Evolutionary conservation across 1,284 basidiomycete genomes (phyloP).

Genomic region (Papiliotrema fonsecae): DNA sequence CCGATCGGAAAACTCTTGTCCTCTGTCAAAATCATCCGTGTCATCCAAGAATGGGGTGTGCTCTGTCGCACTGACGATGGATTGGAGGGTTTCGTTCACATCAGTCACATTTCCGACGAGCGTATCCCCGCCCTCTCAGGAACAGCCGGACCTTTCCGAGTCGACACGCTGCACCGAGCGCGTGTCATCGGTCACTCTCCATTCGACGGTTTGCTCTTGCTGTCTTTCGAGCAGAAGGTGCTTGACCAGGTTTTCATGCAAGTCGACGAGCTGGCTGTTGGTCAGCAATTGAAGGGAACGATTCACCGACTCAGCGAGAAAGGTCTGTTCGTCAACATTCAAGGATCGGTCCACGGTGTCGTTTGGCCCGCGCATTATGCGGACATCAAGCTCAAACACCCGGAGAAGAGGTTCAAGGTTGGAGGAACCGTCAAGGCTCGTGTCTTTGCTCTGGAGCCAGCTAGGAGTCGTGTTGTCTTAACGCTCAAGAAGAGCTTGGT

Average conservation of each 20-base stretch:
- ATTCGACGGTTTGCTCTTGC: slow-evolving; percentile 82
- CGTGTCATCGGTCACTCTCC: slow-evolving; percentile 84
- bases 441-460: slow-evolving; percentile 78
- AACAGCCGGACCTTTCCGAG: slow-evolving; percentile 70
- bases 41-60: slow-evolving; percentile 78
- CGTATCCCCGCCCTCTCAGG: slow-evolving; percentile 70
- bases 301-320: slow-evolving; percentile 75
- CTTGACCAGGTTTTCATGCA: slow-evolving; percentile 84
- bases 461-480: slow-evolving; percentile 73
- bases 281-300: slow-evolving; percentile 75
- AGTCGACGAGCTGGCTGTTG: slow-evolving; percentile 75
- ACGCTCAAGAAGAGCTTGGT: slow-evolving; percentile 92
- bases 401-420: slow-evolving; percentile 83
- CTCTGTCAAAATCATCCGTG: slow-evolving; percentile 63
- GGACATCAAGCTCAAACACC: slow-evolving; percentile 86
- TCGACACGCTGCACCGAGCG: slow-evolving; percentile 73
- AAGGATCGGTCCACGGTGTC: slow-evolving; percentile 82
- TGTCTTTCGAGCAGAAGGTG: slow-evolving; percentile 77
- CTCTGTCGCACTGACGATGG: slow-evolving; percentile 62
- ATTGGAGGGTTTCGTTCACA: slow-evolving; percentile 79
- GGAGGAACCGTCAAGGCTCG: slow-evolving; percentile 76
- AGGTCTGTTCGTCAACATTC: slow-evolving; percentile 76
- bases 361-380: slow-evolving; percentile 95
- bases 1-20: slow-evolving; percentile 71
- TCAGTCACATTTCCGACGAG: slow-evolving; percentile 89